phyloP scores from a whole-genome alignment of 1,284 basidiomycete species.

The Apiotrichum gracile region DNA sequence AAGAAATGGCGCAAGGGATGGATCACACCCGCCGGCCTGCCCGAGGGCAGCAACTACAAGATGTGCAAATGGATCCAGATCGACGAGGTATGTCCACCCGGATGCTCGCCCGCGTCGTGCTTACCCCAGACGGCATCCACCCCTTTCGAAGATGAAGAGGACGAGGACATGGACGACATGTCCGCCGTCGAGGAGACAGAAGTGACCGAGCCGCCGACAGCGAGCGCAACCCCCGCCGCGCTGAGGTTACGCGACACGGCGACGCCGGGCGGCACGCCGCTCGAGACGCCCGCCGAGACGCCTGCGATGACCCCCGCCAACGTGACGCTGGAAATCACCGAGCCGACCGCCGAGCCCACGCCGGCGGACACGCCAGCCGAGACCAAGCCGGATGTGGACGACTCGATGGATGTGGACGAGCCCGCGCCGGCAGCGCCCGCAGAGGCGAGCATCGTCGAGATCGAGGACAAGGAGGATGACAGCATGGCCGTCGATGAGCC shows the following conservation, averaged over 20 bases:
- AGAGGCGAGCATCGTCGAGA: not conserved
- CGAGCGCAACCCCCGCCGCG: conserved; percentile 7
- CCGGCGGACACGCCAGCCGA: not conserved
- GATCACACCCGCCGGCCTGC: conserved; percentile 27
- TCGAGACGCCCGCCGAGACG: not conserved
- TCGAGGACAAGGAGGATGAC: not conserved
- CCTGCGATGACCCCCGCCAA: not conserved
- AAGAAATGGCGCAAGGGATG: conserved; percentile 35
- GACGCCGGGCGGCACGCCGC: conserved; percentile 6
- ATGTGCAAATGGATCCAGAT: conserved; percentile 18
- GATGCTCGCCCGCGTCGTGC: too few species aligned
- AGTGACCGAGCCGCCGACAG: conserved; percentile 9
- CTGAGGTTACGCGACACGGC: not conserved
- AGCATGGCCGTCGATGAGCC: not conserved
- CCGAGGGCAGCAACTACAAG: conserved; percentile 32
- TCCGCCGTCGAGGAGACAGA: conserved; percentile 5
- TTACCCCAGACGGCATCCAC: not conserved
- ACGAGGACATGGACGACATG: conserved; percentile 6
- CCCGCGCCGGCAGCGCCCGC: not conserved
- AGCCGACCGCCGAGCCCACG: not conserved
- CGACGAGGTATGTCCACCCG: not conserved
- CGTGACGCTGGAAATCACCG: not conserved
- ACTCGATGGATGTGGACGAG: not conserved
- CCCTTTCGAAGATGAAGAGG: conserved; percentile 13
- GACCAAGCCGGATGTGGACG: not conserved